These are phyloP conservation scores for Vitis cinerea DNA, from an alignment of 164 flowering plant genomes.

Conservation along the genomic window DNA sequence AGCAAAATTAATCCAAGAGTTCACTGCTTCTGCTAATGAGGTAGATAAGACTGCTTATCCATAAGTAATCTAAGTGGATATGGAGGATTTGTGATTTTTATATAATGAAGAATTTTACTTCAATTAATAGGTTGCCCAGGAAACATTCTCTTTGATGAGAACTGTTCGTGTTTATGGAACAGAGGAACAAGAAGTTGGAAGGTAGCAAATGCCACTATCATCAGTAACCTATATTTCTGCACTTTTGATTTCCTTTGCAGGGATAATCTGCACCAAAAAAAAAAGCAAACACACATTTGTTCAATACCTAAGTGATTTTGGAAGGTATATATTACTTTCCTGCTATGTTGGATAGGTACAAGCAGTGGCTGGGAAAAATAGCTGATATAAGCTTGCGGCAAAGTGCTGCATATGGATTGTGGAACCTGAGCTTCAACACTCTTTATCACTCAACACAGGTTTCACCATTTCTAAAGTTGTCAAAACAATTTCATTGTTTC, in stretches of 20 bases:
- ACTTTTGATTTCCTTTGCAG: neutral
- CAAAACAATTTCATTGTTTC: neutral
- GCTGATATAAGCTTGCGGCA: conserved; percentile 85
- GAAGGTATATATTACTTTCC: neutral
- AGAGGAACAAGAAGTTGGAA: conserved; percentile 69
- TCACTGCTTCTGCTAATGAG: conserved; percentile 84
- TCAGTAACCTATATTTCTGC: neutral
- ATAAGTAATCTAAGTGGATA: neutral
- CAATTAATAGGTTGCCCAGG: conserved; percentile 79
- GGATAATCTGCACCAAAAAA: neutral
- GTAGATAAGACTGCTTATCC: conserved; percentile 32
- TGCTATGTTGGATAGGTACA: conserved; percentile 48
- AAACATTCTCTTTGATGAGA: conserved; percentile 87
- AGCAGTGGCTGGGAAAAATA: conserved; percentile 66
- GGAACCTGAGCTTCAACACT: conserved; percentile 80
- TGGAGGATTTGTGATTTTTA: neutral
- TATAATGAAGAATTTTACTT: conserved; percentile 3
- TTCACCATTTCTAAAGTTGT: neutral
- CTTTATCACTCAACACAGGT: conserved; percentile 95
- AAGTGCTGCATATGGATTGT: conserved; percentile 84
- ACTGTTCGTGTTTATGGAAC: conserved; percentile 95
- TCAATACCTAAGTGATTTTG: neutral
- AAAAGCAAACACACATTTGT: neutral
- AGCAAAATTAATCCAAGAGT: conserved; percentile 78
- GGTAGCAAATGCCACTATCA: conserved; percentile 38